Conservation (phyloP, 1,284 basidiomycete species). For the Xerocomus amazonicus region DNA sequence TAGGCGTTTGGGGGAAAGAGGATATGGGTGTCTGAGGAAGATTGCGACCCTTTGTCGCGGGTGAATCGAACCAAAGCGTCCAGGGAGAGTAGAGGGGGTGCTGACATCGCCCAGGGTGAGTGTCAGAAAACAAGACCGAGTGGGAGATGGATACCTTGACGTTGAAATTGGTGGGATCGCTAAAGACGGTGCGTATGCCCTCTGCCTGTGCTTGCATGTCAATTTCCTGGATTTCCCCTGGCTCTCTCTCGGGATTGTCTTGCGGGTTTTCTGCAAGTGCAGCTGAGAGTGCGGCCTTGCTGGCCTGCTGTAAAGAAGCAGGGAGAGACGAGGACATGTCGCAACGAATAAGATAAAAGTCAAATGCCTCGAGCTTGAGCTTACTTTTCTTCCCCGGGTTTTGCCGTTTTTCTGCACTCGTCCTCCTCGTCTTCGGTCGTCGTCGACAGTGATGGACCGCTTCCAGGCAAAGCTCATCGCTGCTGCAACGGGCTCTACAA, state of each 20-base stretch:
- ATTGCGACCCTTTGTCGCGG: constrained; percentile 81
- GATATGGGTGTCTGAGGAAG: constrained; percentile 82
- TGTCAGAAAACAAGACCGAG: neutral
- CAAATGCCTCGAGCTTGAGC: no score
- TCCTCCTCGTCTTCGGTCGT: constrained; percentile 5
- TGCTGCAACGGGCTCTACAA: constrained; percentile 74
- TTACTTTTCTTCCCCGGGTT: constrained; percentile 14
- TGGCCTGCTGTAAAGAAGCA: constrained; percentile 62
- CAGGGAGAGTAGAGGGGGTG: constrained; percentile 91
- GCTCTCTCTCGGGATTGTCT: constrained; percentile 45
- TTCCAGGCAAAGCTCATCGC: constrained; percentile 78
- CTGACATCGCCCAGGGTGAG: constrained; percentile 39
- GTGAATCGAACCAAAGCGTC: constrained; percentile 97
- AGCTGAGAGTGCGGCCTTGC: constrained; percentile 67
- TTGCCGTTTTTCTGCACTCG: constrained; percentile 20
- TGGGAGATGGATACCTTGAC: constrained; percentile 64
- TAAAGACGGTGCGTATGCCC: constrained; percentile 85
- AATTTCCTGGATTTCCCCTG: constrained; percentile 75
- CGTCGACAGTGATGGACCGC: constrained; percentile 53
- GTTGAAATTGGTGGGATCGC: constrained; percentile 85
- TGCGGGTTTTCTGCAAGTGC: constrained; percentile 59
- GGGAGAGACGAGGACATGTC: constrained; percentile 41
- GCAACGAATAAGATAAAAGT: neutral
- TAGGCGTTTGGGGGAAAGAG: constrained; percentile 72
- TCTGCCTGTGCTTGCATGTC: constrained; percentile 82